Evolutionary conservation across 2,329 filamentous ascomycete genomes (phyloP).

Genomic region (Ceratocystis destructans): DNA sequence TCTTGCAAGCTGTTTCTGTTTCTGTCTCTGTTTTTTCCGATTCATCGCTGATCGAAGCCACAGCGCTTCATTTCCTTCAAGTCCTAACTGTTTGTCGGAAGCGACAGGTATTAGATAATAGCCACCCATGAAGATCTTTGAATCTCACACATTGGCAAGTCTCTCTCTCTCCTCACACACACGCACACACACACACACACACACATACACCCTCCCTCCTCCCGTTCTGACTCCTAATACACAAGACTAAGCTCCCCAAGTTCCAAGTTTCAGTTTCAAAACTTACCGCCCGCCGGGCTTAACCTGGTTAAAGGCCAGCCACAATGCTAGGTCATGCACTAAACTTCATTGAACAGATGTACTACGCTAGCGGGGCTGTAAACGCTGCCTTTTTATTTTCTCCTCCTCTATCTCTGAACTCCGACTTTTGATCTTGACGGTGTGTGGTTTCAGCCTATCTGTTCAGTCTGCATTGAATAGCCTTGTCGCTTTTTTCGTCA

Average conservation of each 20-base stretch:
- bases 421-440: not conserved
- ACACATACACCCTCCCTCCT: not conserved
- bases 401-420: not conserved
- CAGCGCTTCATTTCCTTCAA: constrained; percentile 3
- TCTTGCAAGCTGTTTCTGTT: constrained; percentile 1
- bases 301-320: constrained; percentile 1
- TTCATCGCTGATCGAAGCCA: not conserved
- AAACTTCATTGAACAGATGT: not conserved
- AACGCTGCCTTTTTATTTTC: not conserved
- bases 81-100: not conserved
- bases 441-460: too few species aligned
- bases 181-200: not conserved
- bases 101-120: too few species aligned
- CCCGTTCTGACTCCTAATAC: too few species aligned
- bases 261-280: constrained; percentile 8
- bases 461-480: too few species aligned
- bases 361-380: not conserved
- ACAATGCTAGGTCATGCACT: constrained; percentile 4
- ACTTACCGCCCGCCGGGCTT: not conserved
- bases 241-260: not conserved
- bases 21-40: not conserved
- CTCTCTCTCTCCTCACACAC: too few species aligned
- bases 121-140: too few species aligned
- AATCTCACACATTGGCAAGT: too few species aligned
- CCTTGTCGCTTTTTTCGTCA: too few species aligned